These are phyloP conservation scores for Geotrichum phurueaensis DNA, from an alignment of 1,139 yeast genomes.

Conservation along the genomic window DNA sequence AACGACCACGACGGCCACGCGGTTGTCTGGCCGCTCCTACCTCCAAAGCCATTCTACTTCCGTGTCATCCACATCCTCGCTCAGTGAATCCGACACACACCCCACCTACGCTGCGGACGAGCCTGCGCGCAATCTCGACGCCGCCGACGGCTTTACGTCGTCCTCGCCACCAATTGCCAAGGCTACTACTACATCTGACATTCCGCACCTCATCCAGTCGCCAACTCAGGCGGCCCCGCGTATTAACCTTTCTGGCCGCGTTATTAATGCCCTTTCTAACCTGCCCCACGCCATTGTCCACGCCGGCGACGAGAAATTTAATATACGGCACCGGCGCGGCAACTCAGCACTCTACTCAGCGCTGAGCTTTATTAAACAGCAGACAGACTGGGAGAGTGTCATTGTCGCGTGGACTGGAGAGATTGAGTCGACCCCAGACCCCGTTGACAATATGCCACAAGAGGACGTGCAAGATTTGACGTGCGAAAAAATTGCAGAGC, in stretches of 20 bases:
- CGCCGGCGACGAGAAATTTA: conserved; percentile 18
- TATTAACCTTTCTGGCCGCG: conserved; percentile 51
- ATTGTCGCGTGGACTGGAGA: conserved; percentile 97
- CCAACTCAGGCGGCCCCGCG: conserved; percentile 24
- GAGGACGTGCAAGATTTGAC: conserved; percentile 16
- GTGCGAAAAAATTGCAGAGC: conserved; percentile 19
- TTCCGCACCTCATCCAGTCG: conserved; percentile 12
- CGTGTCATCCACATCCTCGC: conserved; percentile 1
- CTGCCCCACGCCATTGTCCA: conserved; percentile 54
- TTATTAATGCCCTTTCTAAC: conserved; percentile 61
- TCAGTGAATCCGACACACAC: not conserved
- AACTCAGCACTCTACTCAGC: conserved; percentile 81
- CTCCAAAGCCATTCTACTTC: conserved; percentile 1
- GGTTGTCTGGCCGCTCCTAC: not conserved
- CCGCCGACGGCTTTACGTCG: not conserved
- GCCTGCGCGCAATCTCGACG: not conserved
- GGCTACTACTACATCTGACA: not conserved
- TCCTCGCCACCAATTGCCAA: not conserved
- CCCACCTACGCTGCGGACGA: not conserved
- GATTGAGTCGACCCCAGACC: conserved; percentile 29
- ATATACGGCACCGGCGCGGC: conserved; percentile 52
- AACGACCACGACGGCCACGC: conserved; percentile 1
- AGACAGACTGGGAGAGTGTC: conserved; percentile 66
- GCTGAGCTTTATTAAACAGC: conserved; percentile 50
- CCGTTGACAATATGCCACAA: conserved; percentile 14